Evolutionary conservation across 1,284 basidiomycete genomes (phyloP).

Genomic region (Naganishia sp.): DNA sequence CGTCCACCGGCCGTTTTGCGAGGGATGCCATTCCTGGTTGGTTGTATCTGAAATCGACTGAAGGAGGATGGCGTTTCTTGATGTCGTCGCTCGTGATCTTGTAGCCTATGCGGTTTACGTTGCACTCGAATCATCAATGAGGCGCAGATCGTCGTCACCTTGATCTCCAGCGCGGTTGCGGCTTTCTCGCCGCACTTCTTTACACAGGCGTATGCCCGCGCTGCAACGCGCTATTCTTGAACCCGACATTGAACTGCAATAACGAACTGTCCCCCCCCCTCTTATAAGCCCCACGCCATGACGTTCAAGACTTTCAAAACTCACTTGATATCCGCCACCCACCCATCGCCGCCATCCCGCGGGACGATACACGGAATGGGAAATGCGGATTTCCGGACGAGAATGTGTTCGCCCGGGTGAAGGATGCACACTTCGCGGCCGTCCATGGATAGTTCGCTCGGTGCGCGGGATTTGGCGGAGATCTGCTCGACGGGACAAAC

Average conservation of each 20-base stretch:
- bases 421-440: slow-evolving; percentile 80
- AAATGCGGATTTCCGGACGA: slow-evolving; percentile 79
- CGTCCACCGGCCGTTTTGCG: too few species aligned
- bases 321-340: slow-evolving; percentile 91
- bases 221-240: slow-evolving; percentile 68
- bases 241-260: slow-evolving; percentile 87
- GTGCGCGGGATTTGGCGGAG: slow-evolving; percentile 76
- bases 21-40: too few species aligned
- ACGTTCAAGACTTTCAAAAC: too few species aligned
- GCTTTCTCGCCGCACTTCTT: neutral
- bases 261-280: slow-evolving; percentile 58
- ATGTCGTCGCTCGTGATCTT: too few species aligned
- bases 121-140: too few species aligned
- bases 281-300: neutral
- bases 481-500: too few species aligned
- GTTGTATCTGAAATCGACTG: too few species aligned
- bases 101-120: too few species aligned
- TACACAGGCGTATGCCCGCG: slow-evolving; percentile 35
- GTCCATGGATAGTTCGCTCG: slow-evolving; percentile 89
- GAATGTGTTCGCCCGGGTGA: slow-evolving; percentile 77
- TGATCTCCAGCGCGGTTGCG: too few species aligned
- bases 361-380: slow-evolving; percentile 92
- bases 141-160: too few species aligned
- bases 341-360: slow-evolving; percentile 84
- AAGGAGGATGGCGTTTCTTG: too few species aligned